phyloP scores from a whole-genome alignment of 2,329 filamentous ascomycete genomes.

The Neonectria sp. region DNA sequence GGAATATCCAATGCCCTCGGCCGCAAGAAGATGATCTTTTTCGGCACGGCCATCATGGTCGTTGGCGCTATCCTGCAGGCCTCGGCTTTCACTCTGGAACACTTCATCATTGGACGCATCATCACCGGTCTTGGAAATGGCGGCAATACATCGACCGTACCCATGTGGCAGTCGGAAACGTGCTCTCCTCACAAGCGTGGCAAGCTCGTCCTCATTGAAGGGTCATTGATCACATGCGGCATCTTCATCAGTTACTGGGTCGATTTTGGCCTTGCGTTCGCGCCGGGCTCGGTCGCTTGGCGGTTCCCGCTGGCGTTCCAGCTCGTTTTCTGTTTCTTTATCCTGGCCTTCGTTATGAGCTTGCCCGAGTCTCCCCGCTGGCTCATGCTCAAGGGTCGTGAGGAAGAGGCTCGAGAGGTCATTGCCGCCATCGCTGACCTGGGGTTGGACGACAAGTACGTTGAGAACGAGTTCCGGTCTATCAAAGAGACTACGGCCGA shows the following conservation, averaged over 20 bases:
- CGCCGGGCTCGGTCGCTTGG: slow-evolving; percentile 61
- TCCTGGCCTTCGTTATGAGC: slow-evolving; percentile 66
- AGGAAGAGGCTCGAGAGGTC: slow-evolving; percentile 63
- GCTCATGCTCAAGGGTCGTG: slow-evolving; percentile 61
- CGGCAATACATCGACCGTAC: slow-evolving; percentile 69
- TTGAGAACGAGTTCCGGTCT: slow-evolving; percentile 70
- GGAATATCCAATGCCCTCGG: too few relatives aligned
- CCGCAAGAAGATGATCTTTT: slow-evolving; percentile 71
- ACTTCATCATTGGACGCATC: slow-evolving; percentile 72
- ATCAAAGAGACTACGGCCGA: slow-evolving; percentile 80
- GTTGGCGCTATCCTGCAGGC: slow-evolving; percentile 73
- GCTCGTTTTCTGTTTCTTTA: slow-evolving; percentile 72
- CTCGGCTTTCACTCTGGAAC: slow-evolving; percentile 67
- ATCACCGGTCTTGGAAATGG: slow-evolving; percentile 73
- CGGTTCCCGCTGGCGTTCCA: slow-evolving; percentile 72
- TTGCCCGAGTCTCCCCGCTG: slow-evolving; percentile 69
- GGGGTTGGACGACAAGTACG: slow-evolving; percentile 69
- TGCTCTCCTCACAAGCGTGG: slow-evolving; percentile 71
- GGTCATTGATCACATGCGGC: slow-evolving; percentile 70
- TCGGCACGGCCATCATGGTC: slow-evolving; percentile 71
- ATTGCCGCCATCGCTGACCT: slow-evolving; percentile 69
- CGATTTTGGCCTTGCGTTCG: slow-evolving; percentile 70
- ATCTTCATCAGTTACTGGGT: slow-evolving; percentile 74
- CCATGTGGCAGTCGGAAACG: slow-evolving; percentile 74
- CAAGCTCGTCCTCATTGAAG: slow-evolving; percentile 74